Base-by-base conservation (phyloP, 1,284 basidiomycete species). In the Papiliotrema fonsecae region DNA sequence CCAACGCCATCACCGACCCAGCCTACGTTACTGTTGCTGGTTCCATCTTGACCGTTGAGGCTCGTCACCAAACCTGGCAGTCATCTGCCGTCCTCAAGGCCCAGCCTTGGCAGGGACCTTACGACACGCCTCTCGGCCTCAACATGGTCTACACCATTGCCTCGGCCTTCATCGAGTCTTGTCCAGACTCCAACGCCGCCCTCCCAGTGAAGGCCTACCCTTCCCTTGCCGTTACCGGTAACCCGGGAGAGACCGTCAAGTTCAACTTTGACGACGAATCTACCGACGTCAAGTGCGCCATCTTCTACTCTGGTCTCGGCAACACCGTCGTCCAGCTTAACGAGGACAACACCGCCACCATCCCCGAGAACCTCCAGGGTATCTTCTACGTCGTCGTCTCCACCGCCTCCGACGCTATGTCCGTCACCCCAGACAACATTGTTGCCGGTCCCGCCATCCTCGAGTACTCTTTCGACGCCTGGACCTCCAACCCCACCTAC, bases 1-100 rank as follows among this genome's bases (percentile, higher is more conserved):
- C 60, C 28, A 50, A 58, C 49, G 59, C 53, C 53, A 61, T 65
- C 54, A 47, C 42, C 49, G 32, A 43, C 45, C 43, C 54, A n/a
- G 36, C 54, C 30, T 66, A 88, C 57, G 75, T 88, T 45, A 79
- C 79, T 45, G 79, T 82, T 26, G 64, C 64, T 36, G 64, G 49
- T 18, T 44, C 53, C 37, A 66, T 66, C 55, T 57, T 62, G 43
- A 51, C 64, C 30, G 77, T 86, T 45, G 88, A 91, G 67, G 84
- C 86, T 24, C 83, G 88, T 48, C 87, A 90, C 65, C 84, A 87
- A 67, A 54, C 62, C 16, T 67, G 62, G 57, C 37, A 65, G 34
- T 47, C 73, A 39, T 76, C 78, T 0, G 74, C 80, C 4, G 77
- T 80, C 30, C 67, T 72, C 40, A 72, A 75, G 42, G 62, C 64